Evolutionary conservation across 1,284 basidiomycete genomes (phyloP).

Genomic region (Inonotus hispidus): DNA sequence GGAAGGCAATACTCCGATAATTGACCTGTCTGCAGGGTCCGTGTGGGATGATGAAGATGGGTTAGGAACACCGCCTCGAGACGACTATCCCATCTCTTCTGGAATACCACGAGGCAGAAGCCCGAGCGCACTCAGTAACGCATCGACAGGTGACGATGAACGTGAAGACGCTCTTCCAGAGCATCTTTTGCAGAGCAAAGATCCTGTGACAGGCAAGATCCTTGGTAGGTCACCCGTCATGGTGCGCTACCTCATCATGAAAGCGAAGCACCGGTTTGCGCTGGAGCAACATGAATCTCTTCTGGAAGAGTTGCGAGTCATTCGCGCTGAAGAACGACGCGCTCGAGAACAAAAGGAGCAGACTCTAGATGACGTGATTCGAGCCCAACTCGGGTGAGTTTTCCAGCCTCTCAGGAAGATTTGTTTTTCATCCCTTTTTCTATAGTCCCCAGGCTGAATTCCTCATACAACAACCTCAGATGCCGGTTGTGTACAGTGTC

Average conservation of each 20-base stretch:
- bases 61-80: constrained; percentile 18
- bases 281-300: constrained; percentile 56
- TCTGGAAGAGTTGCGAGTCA: constrained; percentile 53
- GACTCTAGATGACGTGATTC: constrained; percentile 47
- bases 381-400: constrained; percentile 47
- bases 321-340: constrained; percentile 46
- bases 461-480: constrained; percentile 13
- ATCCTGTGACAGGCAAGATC: constrained; percentile 52
- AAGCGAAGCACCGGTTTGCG: constrained; percentile 65
- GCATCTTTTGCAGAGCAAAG: constrained; percentile 42
- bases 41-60: constrained; percentile 25
- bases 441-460: constrained; percentile 14
- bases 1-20: constrained; percentile 44
- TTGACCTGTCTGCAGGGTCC: constrained; percentile 25
- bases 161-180: constrained; percentile 40
- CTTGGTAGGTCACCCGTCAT: constrained; percentile 54
- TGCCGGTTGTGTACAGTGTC: neutral
- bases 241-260: constrained; percentile 70
- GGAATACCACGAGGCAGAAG: constrained; percentile 6
- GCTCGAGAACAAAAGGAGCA: constrained; percentile 51
- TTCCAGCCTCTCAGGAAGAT: neutral
- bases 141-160: constrained; percentile 25
- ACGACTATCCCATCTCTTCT: constrained; percentile 6
- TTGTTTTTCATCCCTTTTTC: neutral
- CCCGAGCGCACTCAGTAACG: constrained; percentile 22